These are phyloP conservation scores for Daedalea quercina DNA, from an alignment of 768 basidiomycete species.

Conservation along the genomic window DNA sequence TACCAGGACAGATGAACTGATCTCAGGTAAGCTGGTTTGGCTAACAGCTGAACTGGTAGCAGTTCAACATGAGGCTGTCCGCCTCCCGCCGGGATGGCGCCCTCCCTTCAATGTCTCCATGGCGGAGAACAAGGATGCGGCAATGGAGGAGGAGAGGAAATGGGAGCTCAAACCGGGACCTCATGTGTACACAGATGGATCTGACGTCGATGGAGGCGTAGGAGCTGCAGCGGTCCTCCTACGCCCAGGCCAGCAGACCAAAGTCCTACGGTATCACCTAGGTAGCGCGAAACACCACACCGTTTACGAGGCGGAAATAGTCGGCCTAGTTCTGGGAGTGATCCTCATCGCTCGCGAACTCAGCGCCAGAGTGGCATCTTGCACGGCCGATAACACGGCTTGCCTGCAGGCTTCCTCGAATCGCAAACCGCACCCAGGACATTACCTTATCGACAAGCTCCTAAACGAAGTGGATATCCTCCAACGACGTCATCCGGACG, in stretches of 20 bases:
- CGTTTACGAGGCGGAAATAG: conserved; percentile 25
- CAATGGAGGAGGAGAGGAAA: neutral
- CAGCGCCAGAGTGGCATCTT: neutral
- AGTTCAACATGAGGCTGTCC: neutral
- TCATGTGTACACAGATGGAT: conserved; percentile 25
- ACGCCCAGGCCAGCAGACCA: neutral
- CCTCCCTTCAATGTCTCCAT: neutral
- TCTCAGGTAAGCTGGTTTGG: too few species aligned
- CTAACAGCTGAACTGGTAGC: too few species aligned
- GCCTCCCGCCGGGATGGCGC: neutral
- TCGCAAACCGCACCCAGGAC: neutral
- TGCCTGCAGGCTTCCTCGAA: neutral
- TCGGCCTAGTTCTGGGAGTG: conserved; percentile 20
- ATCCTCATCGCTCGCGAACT: conserved; percentile 18
- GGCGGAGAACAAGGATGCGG: neutral
- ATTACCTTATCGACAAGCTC: conserved; percentile 7
- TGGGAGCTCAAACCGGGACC: neutral
- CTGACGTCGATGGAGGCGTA: conserved; percentile 18
- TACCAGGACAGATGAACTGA: too few species aligned
- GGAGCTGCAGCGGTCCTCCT: conserved; percentile 25
- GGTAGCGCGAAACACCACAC: conserved; percentile 18
- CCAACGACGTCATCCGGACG: neutral
- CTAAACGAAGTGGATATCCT: neutral
- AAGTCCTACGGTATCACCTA: conserved; percentile 13
- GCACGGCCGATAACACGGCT: conserved; percentile 7